phyloP scores from a whole-genome alignment of 768 basidiomycete species.

The Boletus vermiculosoides region DNA sequence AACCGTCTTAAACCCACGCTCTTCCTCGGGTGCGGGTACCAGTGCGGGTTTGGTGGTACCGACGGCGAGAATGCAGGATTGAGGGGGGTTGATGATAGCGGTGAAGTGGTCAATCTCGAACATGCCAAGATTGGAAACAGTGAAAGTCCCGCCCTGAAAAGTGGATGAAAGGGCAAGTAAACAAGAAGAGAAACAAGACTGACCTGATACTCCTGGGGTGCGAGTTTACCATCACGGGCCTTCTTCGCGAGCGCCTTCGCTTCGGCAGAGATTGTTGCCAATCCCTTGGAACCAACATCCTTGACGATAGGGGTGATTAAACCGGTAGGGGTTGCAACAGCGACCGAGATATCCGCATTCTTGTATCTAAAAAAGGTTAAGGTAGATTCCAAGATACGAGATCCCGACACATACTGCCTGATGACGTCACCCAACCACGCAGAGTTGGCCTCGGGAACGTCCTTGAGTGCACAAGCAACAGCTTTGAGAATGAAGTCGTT shows the following conservation, averaged over 20 bases:
- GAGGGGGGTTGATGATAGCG: constrained; percentile 98
- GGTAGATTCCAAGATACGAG: neutral
- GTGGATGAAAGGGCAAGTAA: neutral
- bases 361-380: constrained; percentile 62
- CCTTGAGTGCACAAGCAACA: constrained; percentile 81
- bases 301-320: constrained; percentile 97
- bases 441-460: constrained; percentile 97
- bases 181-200: constrained; percentile 2
- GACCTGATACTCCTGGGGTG: constrained; percentile 95
- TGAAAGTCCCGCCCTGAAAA: constrained; percentile 90
- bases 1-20: constrained; percentile 91
- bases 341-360: constrained; percentile 95
- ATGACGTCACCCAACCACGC: constrained; percentile 97
- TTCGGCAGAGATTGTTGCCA: constrained; percentile 89
- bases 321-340: constrained; percentile 93
- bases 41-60: constrained; percentile 85
- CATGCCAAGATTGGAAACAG: constrained; percentile 99
- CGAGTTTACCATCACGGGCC: constrained; percentile 94
- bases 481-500: constrained; percentile 99
- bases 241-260: constrained; percentile 91
- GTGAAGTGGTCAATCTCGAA: constrained; percentile 94
- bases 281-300: constrained; percentile 89
- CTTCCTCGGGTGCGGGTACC: constrained; percentile 82
- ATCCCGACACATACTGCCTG: constrained; percentile 66
- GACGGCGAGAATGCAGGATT: constrained; percentile 96